phyloP scores from a whole-genome alignment of 2,329 filamentous ascomycete genomes.

The Trichophyton rubrum region DNA sequence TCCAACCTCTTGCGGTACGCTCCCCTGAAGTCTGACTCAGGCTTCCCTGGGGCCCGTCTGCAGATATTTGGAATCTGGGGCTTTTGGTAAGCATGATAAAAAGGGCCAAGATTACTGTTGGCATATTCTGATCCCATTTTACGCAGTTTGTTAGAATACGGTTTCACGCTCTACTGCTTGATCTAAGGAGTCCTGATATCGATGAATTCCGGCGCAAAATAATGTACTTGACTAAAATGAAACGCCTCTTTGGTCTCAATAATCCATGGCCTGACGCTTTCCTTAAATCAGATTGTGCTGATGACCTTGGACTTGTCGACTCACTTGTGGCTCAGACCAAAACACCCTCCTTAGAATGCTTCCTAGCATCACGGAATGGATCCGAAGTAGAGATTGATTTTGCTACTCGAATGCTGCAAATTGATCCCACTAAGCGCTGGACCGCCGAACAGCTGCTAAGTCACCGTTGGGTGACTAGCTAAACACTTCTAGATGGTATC shows the following conservation, averaged over 20 bases:
- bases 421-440: neutral
- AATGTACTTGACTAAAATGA: neutral
- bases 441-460: neutral
- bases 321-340: neutral
- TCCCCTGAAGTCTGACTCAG: neutral
- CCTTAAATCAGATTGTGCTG: neutral
- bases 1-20: neutral
- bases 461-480: neutral
- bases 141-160: neutral
- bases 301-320: neutral
- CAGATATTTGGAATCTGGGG: neutral
- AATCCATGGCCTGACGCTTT: neutral
- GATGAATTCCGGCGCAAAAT: neutral
- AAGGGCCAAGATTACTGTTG: neutral
- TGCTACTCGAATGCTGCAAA: neutral
- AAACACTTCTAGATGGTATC: neutral
- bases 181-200: neutral
- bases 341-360: neutral
- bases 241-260: neutral
- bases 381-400: neutral
- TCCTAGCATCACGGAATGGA: neutral
- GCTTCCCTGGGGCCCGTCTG: neutral
- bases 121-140: neutral
- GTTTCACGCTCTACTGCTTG: neutral
- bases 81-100: neutral